phyloP scores from a whole-genome alignment of 2,329 filamentous ascomycete species.

The Aspergillus sergii region DNA sequence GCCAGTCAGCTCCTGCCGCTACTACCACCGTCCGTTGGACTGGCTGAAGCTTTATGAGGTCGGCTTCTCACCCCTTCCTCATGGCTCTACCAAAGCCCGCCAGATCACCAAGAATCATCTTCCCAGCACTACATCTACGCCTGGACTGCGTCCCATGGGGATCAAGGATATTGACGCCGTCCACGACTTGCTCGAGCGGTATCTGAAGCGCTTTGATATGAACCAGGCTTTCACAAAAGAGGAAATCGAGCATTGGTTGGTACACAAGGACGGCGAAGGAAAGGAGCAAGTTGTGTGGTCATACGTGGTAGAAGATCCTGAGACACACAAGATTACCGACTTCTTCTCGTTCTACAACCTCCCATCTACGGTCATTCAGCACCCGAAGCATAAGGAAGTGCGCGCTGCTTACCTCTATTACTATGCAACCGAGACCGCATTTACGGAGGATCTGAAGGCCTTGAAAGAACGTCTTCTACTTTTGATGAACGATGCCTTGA shows the following conservation, averaged over 20 bases:
- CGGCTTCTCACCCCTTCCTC: slow-evolving; percentile 86
- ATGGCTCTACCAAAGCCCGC: slow-evolving; percentile 78
- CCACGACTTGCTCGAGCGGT: slow-evolving; percentile 72
- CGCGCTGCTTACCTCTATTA: slow-evolving; percentile 96
- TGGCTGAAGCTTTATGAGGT: slow-evolving; percentile 96
- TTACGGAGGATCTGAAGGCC: slow-evolving; percentile 57
- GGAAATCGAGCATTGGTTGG: slow-evolving; percentile 86
- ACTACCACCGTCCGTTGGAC: slow-evolving; percentile 91
- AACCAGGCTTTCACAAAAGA: slow-evolving; percentile 77
- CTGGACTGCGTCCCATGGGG: slow-evolving; percentile 79
- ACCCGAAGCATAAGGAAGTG: slow-evolving; percentile 75
- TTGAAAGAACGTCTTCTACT: slow-evolving; percentile 79
- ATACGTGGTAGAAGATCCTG: slow-evolving; percentile 78
- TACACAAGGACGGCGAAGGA: slow-evolving; percentile 66
- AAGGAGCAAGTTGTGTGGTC: slow-evolving; percentile 88
- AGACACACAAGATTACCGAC: slow-evolving; percentile 83
- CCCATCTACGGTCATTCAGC: slow-evolving; percentile 87
- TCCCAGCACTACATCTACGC: slow-evolving; percentile 70
- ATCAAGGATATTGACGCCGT: slow-evolving; percentile 76
- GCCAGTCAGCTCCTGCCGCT: slow-evolving; percentile 88
- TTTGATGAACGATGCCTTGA: slow-evolving; percentile 81
- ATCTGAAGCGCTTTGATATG: slow-evolving; percentile 79
- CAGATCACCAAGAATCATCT: slow-evolving; percentile 87
- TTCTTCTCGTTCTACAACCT: slow-evolving; percentile 97
- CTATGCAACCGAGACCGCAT: slow-evolving; percentile 83